phyloP scores from a whole-genome alignment of 257 asterid species.

The Knoxia roxburghii region DNA sequence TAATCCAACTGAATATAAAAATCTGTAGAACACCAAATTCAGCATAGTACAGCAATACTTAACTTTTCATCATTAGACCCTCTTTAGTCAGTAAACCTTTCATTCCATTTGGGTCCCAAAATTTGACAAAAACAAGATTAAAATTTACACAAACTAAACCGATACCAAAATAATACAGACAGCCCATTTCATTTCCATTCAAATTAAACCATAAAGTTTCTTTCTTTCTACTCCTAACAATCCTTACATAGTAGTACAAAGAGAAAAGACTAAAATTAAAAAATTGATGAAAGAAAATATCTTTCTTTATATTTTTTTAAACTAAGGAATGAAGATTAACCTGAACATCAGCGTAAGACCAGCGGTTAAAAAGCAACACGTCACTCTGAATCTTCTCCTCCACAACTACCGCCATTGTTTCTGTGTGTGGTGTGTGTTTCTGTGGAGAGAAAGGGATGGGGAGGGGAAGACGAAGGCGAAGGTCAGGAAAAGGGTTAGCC shows the following conservation, averaged over 20 bases:
- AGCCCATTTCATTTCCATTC: neutral
- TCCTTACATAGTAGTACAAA: neutral
- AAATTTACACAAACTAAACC: neutral
- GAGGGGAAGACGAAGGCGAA: neutral
- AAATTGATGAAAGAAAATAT: too few species aligned
- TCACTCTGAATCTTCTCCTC: constrained; percentile 31
- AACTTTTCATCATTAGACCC: neutral
- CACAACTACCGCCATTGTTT: neutral
- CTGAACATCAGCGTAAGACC: constrained; percentile 64
- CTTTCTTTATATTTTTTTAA: too few species aligned
- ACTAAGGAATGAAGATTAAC: constrained; percentile 9
- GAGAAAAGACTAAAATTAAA: too few species aligned
- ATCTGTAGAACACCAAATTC: neutral
- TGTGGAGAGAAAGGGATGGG: neutral
- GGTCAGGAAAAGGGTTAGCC: neutral
- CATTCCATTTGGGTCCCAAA: neutral
- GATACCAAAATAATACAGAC: too few species aligned
- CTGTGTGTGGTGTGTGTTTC: neutral
- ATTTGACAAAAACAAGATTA: neutral
- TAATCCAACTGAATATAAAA: neutral
- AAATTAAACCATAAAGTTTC: neutral
- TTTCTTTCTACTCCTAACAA: neutral
- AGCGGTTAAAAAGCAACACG: constrained; percentile 56
- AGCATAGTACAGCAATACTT: neutral
- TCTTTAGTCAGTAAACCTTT: neutral